Base-by-base conservation (phyloP, 2,329 filamentous ascomycete species). In the Aspergillus glaucus region DNA sequence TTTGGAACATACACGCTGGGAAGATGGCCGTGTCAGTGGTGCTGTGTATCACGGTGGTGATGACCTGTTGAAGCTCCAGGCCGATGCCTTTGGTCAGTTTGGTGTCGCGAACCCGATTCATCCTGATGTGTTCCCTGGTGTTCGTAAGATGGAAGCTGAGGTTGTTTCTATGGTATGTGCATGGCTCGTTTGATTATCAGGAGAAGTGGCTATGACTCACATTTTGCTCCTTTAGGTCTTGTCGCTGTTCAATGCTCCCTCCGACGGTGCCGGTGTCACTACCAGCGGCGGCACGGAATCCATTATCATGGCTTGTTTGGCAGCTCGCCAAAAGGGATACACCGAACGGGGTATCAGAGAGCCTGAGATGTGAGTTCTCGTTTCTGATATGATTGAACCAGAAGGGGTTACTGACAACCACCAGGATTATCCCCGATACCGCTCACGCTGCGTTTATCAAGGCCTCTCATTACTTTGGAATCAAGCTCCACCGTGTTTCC, bases 101-200 rank as follows among this genome's bases (percentile, higher is more conserved):
- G 92, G 90, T 45, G 93, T 98, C 26, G 81, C 90, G 36, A 98
- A 98, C 69, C 93, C 93, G 3, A 93, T 98, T 58, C 93, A 98
- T 68, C 93, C 93, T 6, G 93, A 98, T 72, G 92, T 98, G 40
- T 98, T 98, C 73, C 93, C 93, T 14, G 93, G 92, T 24, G 91
- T 98, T 46, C 79, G 93, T 62, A 98, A 98, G 80, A 98, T 98
- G 93, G 93, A 98, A 75, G 92, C 93, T 41, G 93, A 98, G 74
- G 77, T 98, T 53, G 93, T 98, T 46, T 87, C 91, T 56, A 98
- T 98, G 92, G 90, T 94, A 66, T 43, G 65, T 49, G n/a, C 15
- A 28, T 26, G 2, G 8, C 1, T 40, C 8, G 3, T 15, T n/a
- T 24, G 22, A 44, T 19, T 15, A 21, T 17, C 8, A 4, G n/a